Evolutionary conservation across 2,329 filamentous ascomycete genomes (phyloP), one percentile per base, ranked within the genome.

Genomic region (Sarocladiaceae sp.): DNA sequence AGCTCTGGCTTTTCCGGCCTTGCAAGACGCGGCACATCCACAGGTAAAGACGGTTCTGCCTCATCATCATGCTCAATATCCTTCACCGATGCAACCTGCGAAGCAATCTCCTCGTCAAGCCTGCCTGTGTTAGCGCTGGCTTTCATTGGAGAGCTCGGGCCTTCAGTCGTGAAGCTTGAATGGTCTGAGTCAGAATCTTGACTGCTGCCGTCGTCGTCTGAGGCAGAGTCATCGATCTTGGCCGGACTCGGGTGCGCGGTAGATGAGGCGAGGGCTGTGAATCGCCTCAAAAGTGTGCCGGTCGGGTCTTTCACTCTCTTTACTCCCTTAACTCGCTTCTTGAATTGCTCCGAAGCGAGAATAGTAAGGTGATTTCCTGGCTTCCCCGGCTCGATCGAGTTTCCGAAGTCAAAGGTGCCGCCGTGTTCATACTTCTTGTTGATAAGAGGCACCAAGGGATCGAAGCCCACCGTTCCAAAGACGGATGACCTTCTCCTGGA

Each of bases 401-500:
- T 18, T n/a, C 49, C 51, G 39, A 68, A 75, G 47, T 74, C 69
- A 48, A 76, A 81, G 2, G 70, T 66, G 12, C 77, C 77, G 4
- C 71, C 74, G 35, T 71, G 69, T 50, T 76, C 70, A 49, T 81
- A 81, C 51, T 80, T 80, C 50, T 73, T 76, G 50, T 73, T 77
- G 33, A 76, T 74, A 45, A 71, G 58, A 1, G 74, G 70, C 24
- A 80, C 60, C 13, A 66, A 66, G 4, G 73, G 67, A 20, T 76
- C 73, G 40, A 81, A 76, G 31, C 72, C 64, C 23, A 80, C 65
- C 49, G 69, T 76, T 24, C 74, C 72, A 49, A 78, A 81, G 10
- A 73, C 63, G 47, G 69, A 77, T 7, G 59, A 60, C 26, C 68
- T 68, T 7, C 67, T 63, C 19, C 29, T 24, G 23, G 15, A 27